Conservation (phyloP, 2,329 filamentous ascomycete species). For the Coniochaeta sp. region DNA sequence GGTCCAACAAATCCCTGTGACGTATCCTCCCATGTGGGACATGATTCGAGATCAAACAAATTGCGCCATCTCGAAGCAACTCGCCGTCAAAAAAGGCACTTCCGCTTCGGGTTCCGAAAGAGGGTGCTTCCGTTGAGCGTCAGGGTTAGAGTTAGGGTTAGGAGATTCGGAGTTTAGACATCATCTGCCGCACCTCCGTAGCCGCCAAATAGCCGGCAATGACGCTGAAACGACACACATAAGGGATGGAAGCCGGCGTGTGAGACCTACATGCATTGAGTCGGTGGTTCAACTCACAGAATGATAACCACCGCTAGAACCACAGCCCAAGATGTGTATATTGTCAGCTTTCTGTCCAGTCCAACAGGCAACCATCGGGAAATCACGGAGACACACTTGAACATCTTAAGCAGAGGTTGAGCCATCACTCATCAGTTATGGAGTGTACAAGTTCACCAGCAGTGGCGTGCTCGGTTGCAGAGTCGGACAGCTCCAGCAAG, state of each 20-base stretch:
- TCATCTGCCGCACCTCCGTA: background rate
- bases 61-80: background rate
- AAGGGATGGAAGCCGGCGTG: background rate
- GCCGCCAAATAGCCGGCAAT: background rate
- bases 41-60: background rate
- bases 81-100: background rate
- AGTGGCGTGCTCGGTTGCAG: background rate
- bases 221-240: background rate
- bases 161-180: background rate
- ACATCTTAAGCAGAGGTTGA: background rate
- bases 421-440: background rate
- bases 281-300: background rate
- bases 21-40: background rate
- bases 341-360: conserved; percentile 6
- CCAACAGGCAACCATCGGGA: background rate
- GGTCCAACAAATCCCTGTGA: background rate
- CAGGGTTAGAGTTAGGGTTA: background rate
- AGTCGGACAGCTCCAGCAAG: conserved; percentile 12
- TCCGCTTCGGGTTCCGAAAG: background rate
- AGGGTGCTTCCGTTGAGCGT: too few relatives aligned
- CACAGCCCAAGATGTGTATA: background rate
- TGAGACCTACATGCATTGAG: background rate
- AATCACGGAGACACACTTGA: background rate
- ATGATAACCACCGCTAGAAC: background rate
- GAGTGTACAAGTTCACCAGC: background rate